These are phyloP conservation scores for Neurospora sp. DNA, from an alignment of 495 filamentous ascomycete species.

Conservation along the genomic window DNA sequence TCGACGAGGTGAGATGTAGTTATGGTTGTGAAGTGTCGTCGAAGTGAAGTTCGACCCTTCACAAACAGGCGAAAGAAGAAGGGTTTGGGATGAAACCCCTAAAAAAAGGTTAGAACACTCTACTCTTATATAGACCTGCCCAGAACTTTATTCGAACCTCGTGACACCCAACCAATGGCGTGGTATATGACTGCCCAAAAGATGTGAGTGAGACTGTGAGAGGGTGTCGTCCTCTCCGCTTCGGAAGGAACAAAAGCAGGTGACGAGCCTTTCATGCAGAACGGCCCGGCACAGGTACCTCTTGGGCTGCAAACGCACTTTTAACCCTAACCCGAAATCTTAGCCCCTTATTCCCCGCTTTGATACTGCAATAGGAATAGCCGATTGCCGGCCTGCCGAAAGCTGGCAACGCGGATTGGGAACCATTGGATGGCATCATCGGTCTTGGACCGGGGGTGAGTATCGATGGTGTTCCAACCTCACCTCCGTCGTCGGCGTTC, in stretches of 20 bases:
- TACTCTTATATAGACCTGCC: neutral
- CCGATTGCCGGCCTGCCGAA: neutral
- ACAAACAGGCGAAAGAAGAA: neutral
- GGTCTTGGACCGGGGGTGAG: neutral
- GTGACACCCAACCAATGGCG: neutral
- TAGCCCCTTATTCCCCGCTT: neutral
- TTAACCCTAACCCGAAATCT: neutral
- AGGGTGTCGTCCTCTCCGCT: neutral
- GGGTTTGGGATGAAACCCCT: neutral
- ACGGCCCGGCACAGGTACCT: neutral
- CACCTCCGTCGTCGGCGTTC: neutral
- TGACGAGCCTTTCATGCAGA: neutral
- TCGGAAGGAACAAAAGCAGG: neutral
- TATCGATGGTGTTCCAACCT: neutral
- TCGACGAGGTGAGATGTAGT: neutral
- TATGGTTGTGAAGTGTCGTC: neutral
- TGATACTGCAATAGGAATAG: neutral
- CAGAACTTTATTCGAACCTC: neutral
- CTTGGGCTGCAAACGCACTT: neutral
- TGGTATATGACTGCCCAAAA: neutral
- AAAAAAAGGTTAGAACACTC: neutral
- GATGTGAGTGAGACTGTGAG: neutral
- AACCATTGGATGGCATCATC: neutral
- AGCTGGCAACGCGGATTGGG: neutral
- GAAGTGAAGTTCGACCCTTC: neutral